Conservation (phyloP, 257 asterid species). For the Haberlea rhodopensis region DNA sequence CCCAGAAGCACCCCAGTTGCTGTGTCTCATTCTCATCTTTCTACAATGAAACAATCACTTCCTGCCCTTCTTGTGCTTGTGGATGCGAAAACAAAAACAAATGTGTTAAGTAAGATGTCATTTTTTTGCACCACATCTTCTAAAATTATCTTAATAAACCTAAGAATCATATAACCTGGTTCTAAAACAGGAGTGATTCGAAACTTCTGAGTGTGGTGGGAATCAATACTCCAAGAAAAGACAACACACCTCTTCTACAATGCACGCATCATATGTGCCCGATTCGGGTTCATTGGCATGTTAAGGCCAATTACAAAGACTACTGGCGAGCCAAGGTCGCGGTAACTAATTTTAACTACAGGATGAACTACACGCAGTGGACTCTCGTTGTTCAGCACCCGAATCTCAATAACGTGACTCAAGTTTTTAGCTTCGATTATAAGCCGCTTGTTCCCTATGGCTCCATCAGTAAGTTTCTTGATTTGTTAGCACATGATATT, state of each 20-base stretch:
- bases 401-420: constrained; percentile 82
- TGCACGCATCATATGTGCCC: constrained; percentile 98
- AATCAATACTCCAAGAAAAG: constrained; percentile 75
- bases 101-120: constrained; percentile 50
- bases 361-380: constrained; percentile 75
- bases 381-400: constrained; percentile 91
- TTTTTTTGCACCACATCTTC: not conserved
- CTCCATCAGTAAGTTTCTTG: constrained; percentile 67
- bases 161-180: not conserved
- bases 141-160: not conserved
- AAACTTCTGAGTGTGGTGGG: constrained; percentile 69
- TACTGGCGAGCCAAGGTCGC: constrained; percentile 84
- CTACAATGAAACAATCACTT: constrained; percentile 71
- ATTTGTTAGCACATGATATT: constrained; percentile 5
- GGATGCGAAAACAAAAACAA: constrained; percentile 66
- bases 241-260: constrained; percentile 59
- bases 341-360: constrained; percentile 76
- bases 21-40: constrained; percentile 81
- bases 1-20: constrained; percentile 63
- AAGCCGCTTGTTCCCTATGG: constrained; percentile 71
- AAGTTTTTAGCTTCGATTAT: constrained; percentile 91
- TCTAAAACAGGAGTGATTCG: constrained; percentile 59
- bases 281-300: constrained; percentile 89
- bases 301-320: constrained; percentile 70
- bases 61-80: constrained; percentile 71